phyloP scores from a whole-genome alignment of 352 stramenopile species.

The Phytophthora parvispora region DNA sequence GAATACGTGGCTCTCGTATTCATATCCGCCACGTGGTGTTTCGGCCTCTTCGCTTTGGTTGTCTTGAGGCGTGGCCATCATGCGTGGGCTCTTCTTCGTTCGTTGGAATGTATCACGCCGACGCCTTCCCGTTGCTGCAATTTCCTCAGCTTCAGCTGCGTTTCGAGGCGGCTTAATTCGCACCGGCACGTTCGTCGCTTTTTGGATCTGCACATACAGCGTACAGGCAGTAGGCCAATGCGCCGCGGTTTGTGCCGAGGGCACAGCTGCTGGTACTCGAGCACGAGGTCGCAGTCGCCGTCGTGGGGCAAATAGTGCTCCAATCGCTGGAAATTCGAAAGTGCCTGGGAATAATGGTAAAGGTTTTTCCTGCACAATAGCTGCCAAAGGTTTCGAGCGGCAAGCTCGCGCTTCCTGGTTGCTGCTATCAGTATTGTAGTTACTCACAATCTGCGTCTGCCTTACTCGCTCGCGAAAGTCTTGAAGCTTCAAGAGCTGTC shows the following conservation, averaged over 20 bases:
- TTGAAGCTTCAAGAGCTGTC: conserved; percentile 61
- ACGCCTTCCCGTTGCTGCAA: conserved; percentile 10
- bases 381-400: conserved; percentile 45
- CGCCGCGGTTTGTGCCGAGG: conserved; percentile 11
- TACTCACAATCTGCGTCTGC: conserved; percentile 34
- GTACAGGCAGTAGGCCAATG: conserved; percentile 76
- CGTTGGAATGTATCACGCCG: conserved; percentile 26
- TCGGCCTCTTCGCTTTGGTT: conserved; percentile 23
- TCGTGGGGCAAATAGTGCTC: conserved; percentile 60
- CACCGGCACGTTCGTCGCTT: conserved; percentile 79
- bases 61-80: not conserved
- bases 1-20: conserved; percentile 71
- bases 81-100: conserved; percentile 31
- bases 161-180: conserved; percentile 39
- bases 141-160: conserved; percentile 19
- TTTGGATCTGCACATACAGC: conserved; percentile 89
- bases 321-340: conserved; percentile 73
- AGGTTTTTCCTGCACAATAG: conserved; percentile 88
- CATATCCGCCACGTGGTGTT: conserved; percentile 12
- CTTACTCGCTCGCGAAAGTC: conserved; percentile 74
- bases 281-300: conserved; percentile 61
- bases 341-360: conserved; percentile 80
- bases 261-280: conserved; percentile 23
- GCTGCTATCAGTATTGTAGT: conserved; percentile 27
- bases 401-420: conserved; percentile 28